Evolutionary conservation across 169 alveolate species (phyloP), one percentile per base, ranked within the genome.

Genomic region (Plasmodium vivax): DNA sequence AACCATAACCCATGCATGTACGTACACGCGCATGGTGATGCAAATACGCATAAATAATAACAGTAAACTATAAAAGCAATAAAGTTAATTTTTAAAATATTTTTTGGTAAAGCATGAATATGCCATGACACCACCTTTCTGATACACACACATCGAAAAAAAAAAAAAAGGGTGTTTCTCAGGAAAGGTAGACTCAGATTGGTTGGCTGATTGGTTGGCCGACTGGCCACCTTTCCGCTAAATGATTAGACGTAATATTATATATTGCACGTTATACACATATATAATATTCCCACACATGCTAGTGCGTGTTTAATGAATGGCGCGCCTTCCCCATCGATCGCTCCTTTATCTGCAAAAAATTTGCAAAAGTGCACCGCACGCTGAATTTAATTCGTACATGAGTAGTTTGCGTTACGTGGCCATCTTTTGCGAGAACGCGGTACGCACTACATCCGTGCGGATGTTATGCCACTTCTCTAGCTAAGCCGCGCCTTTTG

Each of bases 31-130:
- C 47, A 62, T 62, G 36, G 19, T 19, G 36, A 51, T 58, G 58
- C 77, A 83, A 41, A 84, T 14, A 62, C 79, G 72, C 34, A 84
- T 72, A 47, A 30, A 84, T 3, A 19, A 58, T 58, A 58, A 62
- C 72, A 19, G 19, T 38, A 43, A 34, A 73, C 62, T 30, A 73
- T 38, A 84, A 84, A 84, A 84, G 74, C 68, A 54, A 84, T 72
- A 84, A 73, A 34, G 54, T 58, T 84, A 84, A 84, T 84, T 84
- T 84, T 45, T 72, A 84, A 84, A 84, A 84, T 83, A 58, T 56
- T 27, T 19, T n/a, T 58, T 83, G 79, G 72, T 83, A 83, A 83
- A 43, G 51, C 56, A 83, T 58, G 72, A 30, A 58, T 19, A 83
- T 41, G 19, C 73, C 34, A 32, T 32, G 73, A 32, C 19, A 41